Percentiles rank a stretch among this genome's conserved stretches.
These are phyloP conservation scores for Cladosporium sp. DNA, from an alignment of 2,329 filamentous ascomycete species.

Conservation along the genomic window DNA sequence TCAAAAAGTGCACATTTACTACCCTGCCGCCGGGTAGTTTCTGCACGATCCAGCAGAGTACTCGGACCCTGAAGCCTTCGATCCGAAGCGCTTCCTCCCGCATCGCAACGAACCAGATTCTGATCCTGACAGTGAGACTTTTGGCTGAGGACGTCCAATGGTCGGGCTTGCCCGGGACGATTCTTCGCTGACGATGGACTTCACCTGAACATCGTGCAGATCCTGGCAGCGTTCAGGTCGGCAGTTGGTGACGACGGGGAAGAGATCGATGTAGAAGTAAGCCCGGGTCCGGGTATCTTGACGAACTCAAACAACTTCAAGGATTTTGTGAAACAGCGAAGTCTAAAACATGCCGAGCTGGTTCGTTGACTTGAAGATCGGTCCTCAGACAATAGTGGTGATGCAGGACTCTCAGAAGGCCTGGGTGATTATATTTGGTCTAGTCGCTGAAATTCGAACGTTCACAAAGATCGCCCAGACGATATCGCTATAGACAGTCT, in stretches of 20 bases:
- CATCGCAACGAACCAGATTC: constrained; percentile 24
- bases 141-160: constrained; percentile 55
- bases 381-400: neutral
- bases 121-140: constrained; percentile 49
- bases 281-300: constrained; percentile 36
- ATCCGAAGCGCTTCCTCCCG: constrained; percentile 37
- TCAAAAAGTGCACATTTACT: constrained; percentile 25
- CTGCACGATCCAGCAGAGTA: constrained; percentile 32
- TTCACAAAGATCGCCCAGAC: too few relatives aligned
- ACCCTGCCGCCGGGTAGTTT: constrained; percentile 34
- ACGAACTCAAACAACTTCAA: constrained; percentile 37
- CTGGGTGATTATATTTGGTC: neutral
- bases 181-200: constrained; percentile 37
- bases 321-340: neutral
- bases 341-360: neutral
- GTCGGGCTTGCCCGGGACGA: constrained; percentile 52
- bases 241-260: constrained; percentile 33
- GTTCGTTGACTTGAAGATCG: neutral
- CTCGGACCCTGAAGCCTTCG: constrained; percentile 27
- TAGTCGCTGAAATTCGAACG: too few relatives aligned
- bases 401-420: neutral
- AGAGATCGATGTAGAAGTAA: constrained; percentile 33
- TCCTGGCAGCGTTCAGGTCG: constrained; percentile 46
- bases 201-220: constrained; percentile 40
- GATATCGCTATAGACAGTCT: too few relatives aligned